Conservation (phyloP, 2,329 filamentous ascomycete genomes). For the Talaromyces pinophilus region DNA sequence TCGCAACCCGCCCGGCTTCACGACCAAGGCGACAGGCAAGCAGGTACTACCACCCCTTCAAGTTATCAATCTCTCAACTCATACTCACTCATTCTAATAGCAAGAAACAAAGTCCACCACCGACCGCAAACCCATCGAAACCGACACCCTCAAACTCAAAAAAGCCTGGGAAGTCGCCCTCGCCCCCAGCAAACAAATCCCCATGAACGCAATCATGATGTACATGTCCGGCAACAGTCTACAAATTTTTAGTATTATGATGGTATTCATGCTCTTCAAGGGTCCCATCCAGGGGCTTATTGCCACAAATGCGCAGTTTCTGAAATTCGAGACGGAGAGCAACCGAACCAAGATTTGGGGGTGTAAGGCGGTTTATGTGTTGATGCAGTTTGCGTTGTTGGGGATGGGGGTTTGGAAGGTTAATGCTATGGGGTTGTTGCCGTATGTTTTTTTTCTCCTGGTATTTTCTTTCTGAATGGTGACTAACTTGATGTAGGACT, state of each 20-base stretch:
- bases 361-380: slow-evolving; percentile 84
- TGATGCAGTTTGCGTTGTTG: slow-evolving; percentile 81
- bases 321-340: slow-evolving; percentile 81
- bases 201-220: slow-evolving; percentile 99
- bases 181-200: slow-evolving; percentile 86
- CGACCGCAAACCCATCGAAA: slow-evolving; percentile 75
- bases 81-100: slow-evolving; percentile 1
- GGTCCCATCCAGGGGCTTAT: slow-evolving; percentile 84
- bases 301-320: slow-evolving; percentile 82
- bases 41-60: slow-evolving; percentile 52
- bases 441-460: slow-evolving; percentile 52
- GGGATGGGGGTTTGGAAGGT: slow-evolving; percentile 93
- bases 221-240: slow-evolving; percentile 99
- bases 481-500: slow-evolving; percentile 59
- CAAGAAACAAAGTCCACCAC: slow-evolving; percentile 37
- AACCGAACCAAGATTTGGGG: slow-evolving; percentile 72
- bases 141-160: slow-evolving; percentile 94
- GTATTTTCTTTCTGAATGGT: too few relatives aligned
- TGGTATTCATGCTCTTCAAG: slow-evolving; percentile 99
- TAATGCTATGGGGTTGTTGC: slow-evolving; percentile 91
- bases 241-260: slow-evolving; percentile 99
- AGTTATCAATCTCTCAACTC: not conserved
- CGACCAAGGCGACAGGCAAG: slow-evolving; percentile 53
- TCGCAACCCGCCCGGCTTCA: slow-evolving; percentile 82
- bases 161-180: slow-evolving; percentile 98